Conservation (phyloP, 768 basidiomycete genomes). For the Boletellus ananas region DNA sequence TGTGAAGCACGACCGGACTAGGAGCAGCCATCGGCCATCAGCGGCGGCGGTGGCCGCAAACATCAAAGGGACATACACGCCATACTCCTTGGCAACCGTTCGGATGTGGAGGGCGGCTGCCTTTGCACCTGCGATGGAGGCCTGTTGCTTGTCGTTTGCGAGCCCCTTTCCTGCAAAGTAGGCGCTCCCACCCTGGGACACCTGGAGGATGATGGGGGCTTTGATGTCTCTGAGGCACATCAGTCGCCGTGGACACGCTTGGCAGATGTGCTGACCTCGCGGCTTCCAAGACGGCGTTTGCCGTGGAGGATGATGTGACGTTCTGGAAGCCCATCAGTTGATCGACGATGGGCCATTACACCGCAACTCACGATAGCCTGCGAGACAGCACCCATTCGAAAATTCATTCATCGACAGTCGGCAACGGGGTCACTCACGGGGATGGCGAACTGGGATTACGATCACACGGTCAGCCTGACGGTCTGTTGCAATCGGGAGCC, state of each 20-base stretch:
- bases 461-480: conserved; percentile 10
- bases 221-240: conserved; percentile 73
- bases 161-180: conserved; percentile 98
- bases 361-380: conserved; percentile 71
- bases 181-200: conserved; percentile 94
- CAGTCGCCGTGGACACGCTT: conserved; percentile 6
- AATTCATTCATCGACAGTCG: neutral
- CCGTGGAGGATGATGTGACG: conserved; percentile 93
- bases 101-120: conserved; percentile 92
- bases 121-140: conserved; percentile 87
- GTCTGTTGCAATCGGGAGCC: neutral
- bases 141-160: conserved; percentile 91
- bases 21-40: neutral
- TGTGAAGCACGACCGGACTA: conserved; percentile 95
- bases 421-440: conserved; percentile 53
- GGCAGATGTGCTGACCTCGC: conserved; percentile 56
- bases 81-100: conserved; percentile 82
- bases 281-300: conserved; percentile 92
- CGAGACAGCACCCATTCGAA: neutral
- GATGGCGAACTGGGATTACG: conserved; percentile 63
- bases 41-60: neutral
- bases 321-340: conserved; percentile 52
- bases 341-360: neutral
- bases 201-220: conserved; percentile 95
- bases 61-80: conserved; percentile 61